Base-by-base conservation (phyloP, 345 rosid genomes). In the Eucalyptus grandis region DNA sequence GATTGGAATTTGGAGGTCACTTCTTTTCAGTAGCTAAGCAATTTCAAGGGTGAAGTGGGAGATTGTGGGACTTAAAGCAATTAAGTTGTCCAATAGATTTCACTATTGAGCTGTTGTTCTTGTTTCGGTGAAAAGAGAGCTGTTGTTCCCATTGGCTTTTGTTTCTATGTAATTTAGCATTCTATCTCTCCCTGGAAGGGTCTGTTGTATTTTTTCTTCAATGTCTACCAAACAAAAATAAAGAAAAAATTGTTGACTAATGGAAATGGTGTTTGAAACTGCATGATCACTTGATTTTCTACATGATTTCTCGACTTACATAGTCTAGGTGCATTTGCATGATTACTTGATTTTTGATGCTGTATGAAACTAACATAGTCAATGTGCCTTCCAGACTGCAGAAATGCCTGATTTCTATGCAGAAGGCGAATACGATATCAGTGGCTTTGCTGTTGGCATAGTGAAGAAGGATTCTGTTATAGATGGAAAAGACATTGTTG, bases 381-480 rank as follows among this genome's bases (percentile, higher is more conserved):
- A 49, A 58, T 72, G 19, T 90, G 82, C 58, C 50, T 90, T 91
- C 86, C 90, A 98, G 99, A 96, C 99, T 88, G 99, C 98, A 90
- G 98, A 98, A 95, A 98, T 97, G 99, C 99, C 99, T 1, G 96
- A 92, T 88, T 97, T 98, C 93, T 98, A 98, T 86, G 94, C 95
- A 40, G 93, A 95, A 21, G 98, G 99, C 0, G 99, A 98, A 88
- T 98, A 97, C 31, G 99, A 98, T 88, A 97, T 96, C 27, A 97
- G 99, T 88, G 99, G 99, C 47, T 97, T 95, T 94, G 99, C 98
- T 1, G 98, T 98, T 60, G 99, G 99, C 86, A 92, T 93, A 51
- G 99, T 98, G 49, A 95, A 95, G 90, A 96, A 95, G 94, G 94
- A 92, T 58, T 93, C 98, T 7, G 95, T 96, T 31, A 96, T 98